Base-by-base conservation (phyloP, 371 early-diverging fungal genomes). In the Blakeslea trispora region DNA sequence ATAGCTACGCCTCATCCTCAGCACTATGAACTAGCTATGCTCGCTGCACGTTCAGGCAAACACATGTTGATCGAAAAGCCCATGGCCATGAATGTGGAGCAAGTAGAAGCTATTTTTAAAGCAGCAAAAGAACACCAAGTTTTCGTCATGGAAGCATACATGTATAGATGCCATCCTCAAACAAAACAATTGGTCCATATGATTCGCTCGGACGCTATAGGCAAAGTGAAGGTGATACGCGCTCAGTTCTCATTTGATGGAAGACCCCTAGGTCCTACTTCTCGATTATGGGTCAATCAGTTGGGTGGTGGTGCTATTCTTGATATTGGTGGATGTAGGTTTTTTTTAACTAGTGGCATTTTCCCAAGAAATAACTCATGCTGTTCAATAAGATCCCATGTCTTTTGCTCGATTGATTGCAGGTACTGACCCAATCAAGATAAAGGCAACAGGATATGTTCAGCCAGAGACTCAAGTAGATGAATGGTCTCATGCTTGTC, bases 1-100 rank as follows among this genome's bases (percentile, higher is more conserved):
- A 72, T 82, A 19, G 65, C 66, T 14, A 72, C 79, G 1, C 82
- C 81, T 19, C 76, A 78, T 37, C 77, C 75, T 24, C 61, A 71
- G 5, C 82, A 82, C 54, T 68, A 55, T 35, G 72, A 69, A 9
- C 50, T 78, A 17, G 72, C 79, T 22, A 37, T 69, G 0, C 57
- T 46, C 7, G 59, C 74, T 0, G 69, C 68, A 0, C 54, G 71
- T 13, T 66, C 71, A 14, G 64, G 68, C 23, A 82, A 82, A 40
- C 75, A 80, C 45, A 65, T 79, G 42, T 61, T 82, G 22, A 64
- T 73, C 18, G 82, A 82, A 45, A 82, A 82, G 32, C 82, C 82
- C 8, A 68, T 80, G 64, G 73, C 75, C 10, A 72, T 76, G 69
- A 74, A 62, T 51, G 68, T 71, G 23, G 23, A 18, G 0, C 75